These are phyloP conservation scores for Zygosaccharomyces siamensis DNA, from an alignment of 805 yeast genomes.

Conservation along the genomic window DNA sequence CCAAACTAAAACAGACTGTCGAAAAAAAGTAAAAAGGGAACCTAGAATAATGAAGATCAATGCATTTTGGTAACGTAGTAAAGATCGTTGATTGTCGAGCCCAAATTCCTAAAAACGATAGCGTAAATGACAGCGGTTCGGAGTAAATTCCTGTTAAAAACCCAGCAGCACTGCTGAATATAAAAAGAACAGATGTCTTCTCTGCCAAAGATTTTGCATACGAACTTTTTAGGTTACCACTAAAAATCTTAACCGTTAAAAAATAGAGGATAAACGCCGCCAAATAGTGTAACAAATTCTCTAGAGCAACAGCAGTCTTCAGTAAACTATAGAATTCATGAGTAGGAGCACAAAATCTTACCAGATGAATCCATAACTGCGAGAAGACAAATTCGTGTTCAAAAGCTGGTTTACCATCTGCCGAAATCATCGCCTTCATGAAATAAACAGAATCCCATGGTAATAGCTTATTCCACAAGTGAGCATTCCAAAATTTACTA, in stretches of 20 bases:
- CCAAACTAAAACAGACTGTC: slow-evolving; percentile 45
- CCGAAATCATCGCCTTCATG: slow-evolving; percentile 43
- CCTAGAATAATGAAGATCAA: slow-evolving; percentile 11
- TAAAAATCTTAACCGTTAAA: slow-evolving; percentile 41
- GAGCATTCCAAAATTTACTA: slow-evolving; percentile 17
- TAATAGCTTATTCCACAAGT: slow-evolving; percentile 49
- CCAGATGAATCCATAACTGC: slow-evolving; percentile 63
- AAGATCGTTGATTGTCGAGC: slow-evolving; percentile 40
- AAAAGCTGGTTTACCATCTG: slow-evolving; percentile 45
- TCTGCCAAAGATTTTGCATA: slow-evolving; percentile 28
- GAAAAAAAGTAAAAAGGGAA: slow-evolving; percentile 20
- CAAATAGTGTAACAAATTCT: slow-evolving; percentile 49
- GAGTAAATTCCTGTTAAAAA: slow-evolving; percentile 71
- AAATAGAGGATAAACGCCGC: slow-evolving; percentile 46
- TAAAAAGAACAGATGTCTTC: slow-evolving; percentile 43
- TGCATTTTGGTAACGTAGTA: slow-evolving; percentile 13
- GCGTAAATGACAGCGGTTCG: slow-evolving; percentile 64
- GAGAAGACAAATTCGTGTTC: slow-evolving; percentile 93
- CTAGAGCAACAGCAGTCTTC: slow-evolving; percentile 43
- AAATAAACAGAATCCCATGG: slow-evolving; percentile 89
- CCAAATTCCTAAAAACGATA: slow-evolving; percentile 53
- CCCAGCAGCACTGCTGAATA: slow-evolving; percentile 75
- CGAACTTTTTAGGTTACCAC: slow-evolving; percentile 13
- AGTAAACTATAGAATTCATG: slow-evolving; percentile 41
- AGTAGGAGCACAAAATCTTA: slow-evolving; percentile 24